A percentile compares a stretch with the other conserved stretches of the same genome.
These are phyloP conservation scores for Geranium incanum DNA, from an alignment of 441 rosid species.

Conservation along the genomic window DNA sequence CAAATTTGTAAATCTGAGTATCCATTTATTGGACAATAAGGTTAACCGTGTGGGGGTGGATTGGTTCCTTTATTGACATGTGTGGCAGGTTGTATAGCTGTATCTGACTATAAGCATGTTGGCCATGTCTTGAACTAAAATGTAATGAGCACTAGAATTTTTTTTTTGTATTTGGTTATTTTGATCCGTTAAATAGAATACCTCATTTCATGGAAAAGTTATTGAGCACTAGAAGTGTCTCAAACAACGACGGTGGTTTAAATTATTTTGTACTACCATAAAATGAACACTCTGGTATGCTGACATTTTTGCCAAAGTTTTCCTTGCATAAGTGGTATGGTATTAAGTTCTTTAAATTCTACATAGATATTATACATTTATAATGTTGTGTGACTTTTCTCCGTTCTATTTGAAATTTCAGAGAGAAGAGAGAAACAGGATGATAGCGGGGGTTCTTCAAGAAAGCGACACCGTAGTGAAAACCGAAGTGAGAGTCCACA, in stretches of 20 bases:
- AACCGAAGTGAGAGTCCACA: constrained; percentile 73
- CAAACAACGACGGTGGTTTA: neutral
- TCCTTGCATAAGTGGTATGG: no score
- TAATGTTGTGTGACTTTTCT: neutral
- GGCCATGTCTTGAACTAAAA: neutral
- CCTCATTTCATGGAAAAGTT: neutral
- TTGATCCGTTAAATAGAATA: neutral
- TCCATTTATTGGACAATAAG: neutral
- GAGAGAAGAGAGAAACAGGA: constrained; percentile 65
- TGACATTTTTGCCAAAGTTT: no score
- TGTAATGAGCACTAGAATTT: no score
- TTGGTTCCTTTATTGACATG: no score
- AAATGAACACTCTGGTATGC: neutral
- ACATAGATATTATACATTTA: neutral
- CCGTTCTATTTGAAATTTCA: neutral
- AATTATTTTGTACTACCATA: neutral
- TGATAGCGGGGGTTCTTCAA: constrained; percentile 54
- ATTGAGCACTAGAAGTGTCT: neutral
- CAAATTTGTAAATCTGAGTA: neutral
- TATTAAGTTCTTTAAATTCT: no score
- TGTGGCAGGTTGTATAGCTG: no score
- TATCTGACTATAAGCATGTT: neutral
- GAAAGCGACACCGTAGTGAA: constrained; percentile 67
- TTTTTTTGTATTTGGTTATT: no score
- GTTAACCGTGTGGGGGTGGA: no score